Evolutionary conservation across 2,329 filamentous ascomycete genomes (phyloP), one percentile per base, ranked within the genome.

Genomic region (Sphaceloma murrayae): DNA sequence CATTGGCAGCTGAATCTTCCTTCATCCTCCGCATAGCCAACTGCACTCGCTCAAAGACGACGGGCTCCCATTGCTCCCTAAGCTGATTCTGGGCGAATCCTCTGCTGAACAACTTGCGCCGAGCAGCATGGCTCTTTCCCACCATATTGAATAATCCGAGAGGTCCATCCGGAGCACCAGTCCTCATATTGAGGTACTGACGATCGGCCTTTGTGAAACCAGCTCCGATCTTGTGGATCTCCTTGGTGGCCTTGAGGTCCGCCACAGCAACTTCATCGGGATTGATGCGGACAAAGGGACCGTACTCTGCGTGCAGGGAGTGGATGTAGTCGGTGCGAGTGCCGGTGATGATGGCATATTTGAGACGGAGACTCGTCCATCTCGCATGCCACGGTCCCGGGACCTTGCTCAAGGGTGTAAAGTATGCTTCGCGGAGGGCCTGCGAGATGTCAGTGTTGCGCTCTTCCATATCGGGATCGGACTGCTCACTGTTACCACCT

Each of bases 261-360:
- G 54, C 50, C 45, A 61, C 50, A 17, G 56, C 51, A 11, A 59
- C 32, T 46, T 60, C 58, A 8, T 51, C 45, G 1, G 58, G 58
- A 14, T 51, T 34, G 17, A 59, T 51, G 10, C 58, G 54, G 7
- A 61, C 58, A 29, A 53, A 49, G 2, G 54, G 52, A 2, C 58
- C 58, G 45, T 59, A 58, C 27, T 48, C 42, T 22, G 56, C 44
- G 48, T 67, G 63, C 1, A 67, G 54, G 4, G 49, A 45, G 46
- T 67, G 56, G 26, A 67, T 61, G 50, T 63, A 62, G 45, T 63
- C 59, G 38, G 63, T 59, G 2, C 63, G 58, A 8, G 60, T 57
- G 6, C 64, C 63, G 4, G 53, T 52, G 5, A 65, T 48, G 11
- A 64, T 58, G 6, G 60, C 58, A 6, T 56, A 51, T 46, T 66